A percentile compares a stretch with the other conserved stretches of the same genome.
Conservation (phyloP, 1,284 basidiomycete species). For the Flammula alnicola region DNA sequence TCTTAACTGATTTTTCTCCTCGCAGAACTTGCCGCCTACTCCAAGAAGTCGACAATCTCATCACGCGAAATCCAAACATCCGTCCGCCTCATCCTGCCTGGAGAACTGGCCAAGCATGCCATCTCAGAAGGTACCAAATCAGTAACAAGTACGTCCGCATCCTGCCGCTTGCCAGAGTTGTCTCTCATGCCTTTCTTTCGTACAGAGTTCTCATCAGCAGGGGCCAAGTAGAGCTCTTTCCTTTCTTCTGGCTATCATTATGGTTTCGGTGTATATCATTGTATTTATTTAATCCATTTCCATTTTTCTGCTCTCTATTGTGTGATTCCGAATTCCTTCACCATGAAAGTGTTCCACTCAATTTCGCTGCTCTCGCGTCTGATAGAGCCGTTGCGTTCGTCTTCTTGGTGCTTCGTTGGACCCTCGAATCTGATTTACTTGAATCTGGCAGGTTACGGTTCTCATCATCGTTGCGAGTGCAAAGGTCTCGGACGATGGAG, state of each 20-base stretch:
- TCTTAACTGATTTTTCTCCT: slow-evolving; percentile 1
- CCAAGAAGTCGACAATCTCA: slow-evolving; percentile 94
- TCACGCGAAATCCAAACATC: slow-evolving; percentile 94
- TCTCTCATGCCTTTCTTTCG: slow-evolving; percentile 5
- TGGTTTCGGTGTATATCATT: slow-evolving; percentile 26
- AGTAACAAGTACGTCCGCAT: slow-evolving; percentile 46
- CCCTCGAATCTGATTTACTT: too few relatives aligned
- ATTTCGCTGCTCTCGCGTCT: too few relatives aligned
- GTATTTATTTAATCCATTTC: slow-evolving; percentile 31
- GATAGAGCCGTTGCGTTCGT: too few relatives aligned
- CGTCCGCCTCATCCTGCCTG: slow-evolving; percentile 89
- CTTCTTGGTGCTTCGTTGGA: too few relatives aligned
- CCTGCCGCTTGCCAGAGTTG: background rate
- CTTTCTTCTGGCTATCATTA: slow-evolving; percentile 17
- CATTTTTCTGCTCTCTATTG: slow-evolving; percentile 9
- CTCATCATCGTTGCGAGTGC: too few relatives aligned
- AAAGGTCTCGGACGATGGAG: too few relatives aligned
- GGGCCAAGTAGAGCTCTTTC: slow-evolving; percentile 50
- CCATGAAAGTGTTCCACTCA: too few relatives aligned
- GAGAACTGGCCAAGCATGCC: slow-evolving; percentile 83
- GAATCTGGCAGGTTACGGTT: too few relatives aligned
- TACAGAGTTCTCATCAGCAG: slow-evolving; percentile 66
- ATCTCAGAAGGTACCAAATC: slow-evolving; percentile 79
- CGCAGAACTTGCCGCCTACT: slow-evolving; percentile 86
- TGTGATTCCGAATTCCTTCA: background rate